Percentiles rank a stretch among this genome's conserved stretches.
Evolutionary conservation across 495 filamentous ascomycete genomes (phyloP).

Genomic region (Gamarada debralockiae): DNA sequence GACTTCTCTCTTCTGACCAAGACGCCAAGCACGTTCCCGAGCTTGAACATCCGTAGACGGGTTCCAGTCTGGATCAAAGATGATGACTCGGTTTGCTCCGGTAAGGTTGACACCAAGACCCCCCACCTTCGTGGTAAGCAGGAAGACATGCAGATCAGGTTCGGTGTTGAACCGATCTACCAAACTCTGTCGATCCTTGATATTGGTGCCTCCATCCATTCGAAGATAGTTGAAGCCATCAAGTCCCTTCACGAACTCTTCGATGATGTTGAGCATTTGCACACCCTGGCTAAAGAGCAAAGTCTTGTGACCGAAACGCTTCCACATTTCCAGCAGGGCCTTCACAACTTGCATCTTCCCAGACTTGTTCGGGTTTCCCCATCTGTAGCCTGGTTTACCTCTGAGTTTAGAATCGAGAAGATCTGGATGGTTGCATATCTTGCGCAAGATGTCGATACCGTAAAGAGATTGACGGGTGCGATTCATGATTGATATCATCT

Average conservation of each 20-base stretch:
- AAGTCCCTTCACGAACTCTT: conserved; percentile 66
- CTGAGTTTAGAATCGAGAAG: conserved; percentile 62
- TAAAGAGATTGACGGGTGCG: conserved; percentile 75
- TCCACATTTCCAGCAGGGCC: conserved; percentile 81
- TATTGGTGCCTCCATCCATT: conserved; percentile 89
- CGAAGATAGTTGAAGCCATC: conserved; percentile 72
- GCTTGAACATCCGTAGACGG: conserved; percentile 91
- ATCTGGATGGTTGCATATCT: conserved; percentile 97
- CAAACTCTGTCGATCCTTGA: conserved; percentile 74
- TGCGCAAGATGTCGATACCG: conserved; percentile 87
- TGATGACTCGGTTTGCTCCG: conserved; percentile 92
- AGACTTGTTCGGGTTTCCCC: conserved; percentile 69
- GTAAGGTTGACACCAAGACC: conserved; percentile 93
- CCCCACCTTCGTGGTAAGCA: conserved; percentile 92
- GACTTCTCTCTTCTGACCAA: conserved; percentile 91
- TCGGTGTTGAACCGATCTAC: conserved; percentile 90
- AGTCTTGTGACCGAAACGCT: conserved; percentile 81
- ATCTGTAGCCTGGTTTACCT: conserved; percentile 58
- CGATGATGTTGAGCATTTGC: conserved; percentile 91
- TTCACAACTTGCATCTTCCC: conserved; percentile 95
- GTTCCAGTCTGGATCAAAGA: conserved; percentile 98
- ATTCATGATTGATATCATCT: conserved; percentile 72
- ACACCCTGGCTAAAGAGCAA: conserved; percentile 86
- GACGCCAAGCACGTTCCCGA: conserved; percentile 91
- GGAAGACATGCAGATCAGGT: conserved; percentile 76